Conservation (phyloP, 148 eudicot genomes). For the Pharnaceum exiguum region DNA sequence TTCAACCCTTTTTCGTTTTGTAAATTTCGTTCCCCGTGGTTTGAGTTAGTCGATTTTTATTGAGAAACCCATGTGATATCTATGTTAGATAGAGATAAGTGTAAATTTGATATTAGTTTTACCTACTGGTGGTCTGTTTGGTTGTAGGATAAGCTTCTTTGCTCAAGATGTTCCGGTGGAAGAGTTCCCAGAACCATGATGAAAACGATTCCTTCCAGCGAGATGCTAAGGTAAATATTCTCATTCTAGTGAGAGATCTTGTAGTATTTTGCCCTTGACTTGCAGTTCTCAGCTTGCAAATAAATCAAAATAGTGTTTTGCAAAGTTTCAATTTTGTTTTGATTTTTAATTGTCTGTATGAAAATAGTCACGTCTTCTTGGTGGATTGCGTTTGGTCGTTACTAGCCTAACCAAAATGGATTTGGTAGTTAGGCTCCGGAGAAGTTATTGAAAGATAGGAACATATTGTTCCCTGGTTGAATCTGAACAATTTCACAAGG, state of each 20-base stretch:
- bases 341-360: neutral
- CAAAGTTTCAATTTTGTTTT: neutral
- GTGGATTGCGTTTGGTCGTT: too few relatives aligned
- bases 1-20: too few relatives aligned
- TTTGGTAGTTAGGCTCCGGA: neutral
- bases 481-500: neutral
- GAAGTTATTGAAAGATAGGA: too few relatives aligned
- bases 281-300: neutral
- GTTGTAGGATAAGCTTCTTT: neutral
- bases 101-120: neutral
- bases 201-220: slow-evolving; percentile 32
- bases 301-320: neutral
- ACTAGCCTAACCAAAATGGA: neutral
- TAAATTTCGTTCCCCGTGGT: too few relatives aligned
- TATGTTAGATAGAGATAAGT: neutral
- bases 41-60: too few relatives aligned
- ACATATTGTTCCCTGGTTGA: neutral
- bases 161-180: slow-evolving; percentile 47
- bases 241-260: neutral
- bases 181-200: slow-evolving; percentile 29
- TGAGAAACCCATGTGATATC: too few relatives aligned
- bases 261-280: neutral
- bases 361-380: too few relatives aligned
- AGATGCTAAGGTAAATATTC: slow-evolving; percentile 50
- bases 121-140: neutral